Evolutionary conservation across 306 rosid genomes (phyloP), one percentile per base, ranked within the genome.

Genomic region (Ceratonia siliqua): DNA sequence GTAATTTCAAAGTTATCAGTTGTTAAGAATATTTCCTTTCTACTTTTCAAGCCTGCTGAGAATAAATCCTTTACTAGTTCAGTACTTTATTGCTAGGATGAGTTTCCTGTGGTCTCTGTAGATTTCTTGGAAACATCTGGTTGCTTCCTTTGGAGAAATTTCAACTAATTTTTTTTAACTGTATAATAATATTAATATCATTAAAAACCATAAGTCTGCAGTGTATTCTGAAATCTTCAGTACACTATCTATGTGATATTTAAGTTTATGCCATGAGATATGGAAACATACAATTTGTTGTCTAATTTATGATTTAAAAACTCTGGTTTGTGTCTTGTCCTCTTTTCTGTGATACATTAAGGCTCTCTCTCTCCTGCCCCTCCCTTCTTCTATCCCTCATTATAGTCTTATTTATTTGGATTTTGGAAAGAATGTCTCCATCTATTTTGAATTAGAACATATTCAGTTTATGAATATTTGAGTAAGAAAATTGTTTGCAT

Each of bases 211-310:
- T 39, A 62, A 78, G 35, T 55, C 39, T 38, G 67, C 21, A 12
- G 24, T 82, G 57, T 30, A 54, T 81, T 70, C 61, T 74, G 72
- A 72, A 56, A 65, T 57, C 55, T 67, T 82, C 17, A 53, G 24
- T 49, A 24, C 59, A n/a, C n/a, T n/a, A n/a, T 30, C 45, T 6
- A 6, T 14, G 17, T 59, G 66, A 8, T n/a, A n/a, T 30, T 42
- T 2, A 13, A 13, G 5, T 32, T 59, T 6, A 28, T 30, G 25
- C 32, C 76, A 82, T 48, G 54, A 27, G 58, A 57, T 74, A 49
- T 58, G 72, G 68, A 57, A 56, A 14, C 49, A 32, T 43, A 49
- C 63, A n/a, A 41, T 28, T 17, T 50, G 13, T 58, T 17, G 36
- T 13, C 15, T 10, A 39, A 74, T 74, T 42, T 75, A 62, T 46